Percentiles rank a stretch among this genome's conserved stretches.
Evolutionary conservation across 1,139 yeast genomes (phyloP).

Genomic region (Protomyces inouyei): DNA sequence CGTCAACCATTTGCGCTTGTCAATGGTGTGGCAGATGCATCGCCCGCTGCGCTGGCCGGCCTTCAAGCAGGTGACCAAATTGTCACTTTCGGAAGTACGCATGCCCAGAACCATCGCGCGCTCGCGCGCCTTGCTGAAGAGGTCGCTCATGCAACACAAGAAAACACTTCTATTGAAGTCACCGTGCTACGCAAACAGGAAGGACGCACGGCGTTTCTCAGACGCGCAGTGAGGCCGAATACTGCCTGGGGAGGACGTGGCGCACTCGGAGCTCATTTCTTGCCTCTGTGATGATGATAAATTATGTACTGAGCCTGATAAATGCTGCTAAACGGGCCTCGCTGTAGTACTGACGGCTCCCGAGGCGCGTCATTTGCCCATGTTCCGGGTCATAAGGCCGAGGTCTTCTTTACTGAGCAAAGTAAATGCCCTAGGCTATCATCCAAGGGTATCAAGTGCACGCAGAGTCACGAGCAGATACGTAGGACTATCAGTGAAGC

Average conservation of each 20-base stretch:
- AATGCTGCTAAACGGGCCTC: too few species aligned
- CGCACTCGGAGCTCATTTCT: conserved; percentile 63
- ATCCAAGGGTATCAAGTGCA: too few species aligned
- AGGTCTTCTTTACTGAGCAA: too few species aligned
- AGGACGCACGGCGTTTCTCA: conserved; percentile 3
- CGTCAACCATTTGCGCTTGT: conserved; percentile 40
- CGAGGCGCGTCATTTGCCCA: too few species aligned
- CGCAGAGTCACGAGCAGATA: too few species aligned
- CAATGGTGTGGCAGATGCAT: conserved; percentile 41
- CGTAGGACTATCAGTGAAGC: too few species aligned
- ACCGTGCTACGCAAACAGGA: conserved; percentile 22
- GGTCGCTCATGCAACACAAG: conserved; percentile 31
- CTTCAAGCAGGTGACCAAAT: conserved; percentile 48
- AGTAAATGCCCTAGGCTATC: too few species aligned
- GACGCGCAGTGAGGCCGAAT: conserved; percentile 48
- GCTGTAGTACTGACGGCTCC: too few species aligned
- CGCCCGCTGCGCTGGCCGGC: conserved; percentile 50
- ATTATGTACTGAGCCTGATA: too few species aligned
- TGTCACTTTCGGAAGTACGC: conserved; percentile 50
- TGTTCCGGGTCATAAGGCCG: too few species aligned
- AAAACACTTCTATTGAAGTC: conserved; percentile 11
- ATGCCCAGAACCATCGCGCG: conserved; percentile 51
- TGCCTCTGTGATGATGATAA: conserved; percentile 39
- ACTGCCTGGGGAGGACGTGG: conserved; percentile 68
- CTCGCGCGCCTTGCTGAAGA: conserved; percentile 44